Base-by-base conservation (phyloP, 495 filamentous ascomycete species). In the Evernia prunastri region DNA sequence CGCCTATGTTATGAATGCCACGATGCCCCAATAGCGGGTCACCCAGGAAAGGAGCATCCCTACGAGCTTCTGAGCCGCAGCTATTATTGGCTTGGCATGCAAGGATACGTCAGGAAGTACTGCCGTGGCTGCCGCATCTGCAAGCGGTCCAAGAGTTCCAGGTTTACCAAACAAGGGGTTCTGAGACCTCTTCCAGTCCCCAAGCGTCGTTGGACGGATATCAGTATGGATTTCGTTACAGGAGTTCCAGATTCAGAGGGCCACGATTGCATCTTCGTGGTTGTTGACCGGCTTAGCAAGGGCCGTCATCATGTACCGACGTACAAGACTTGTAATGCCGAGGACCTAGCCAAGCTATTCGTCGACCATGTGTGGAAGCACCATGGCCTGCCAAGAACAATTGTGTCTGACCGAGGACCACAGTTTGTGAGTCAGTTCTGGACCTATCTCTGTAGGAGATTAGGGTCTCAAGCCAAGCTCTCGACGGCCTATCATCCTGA, bases 151-250 rank as follows among this genome's bases (percentile, higher is more conserved):
- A 58, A 58, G 56, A 35, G 11, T 17, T 36, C 56, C 17, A 58
- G 56, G 29, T 13, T 18, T 18, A 23, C 56, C 15, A 36, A 58
- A 13, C 27, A 35, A 35, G 72, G 71, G n/a, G 25, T 70, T 1
- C 56, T 76, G 1, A 31, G 51, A 7, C 67, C 67, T 0, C 42
- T 74, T 3, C 59, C 60, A 4, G 59, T 71, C 0, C 69, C 67
- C 0, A 1, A 70, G 18, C 13, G 43, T 4, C 60, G 51, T 3
- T 75, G 66, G 71, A 9, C 63, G 45, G 49, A 73, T 47, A 42
- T 76, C 18, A 67, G 33, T 0, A 72, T 74, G 49, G 67, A 76
- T 45, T 73, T 76, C 37, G 63, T 74, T 23, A 69, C 63, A 4
- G 58, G 59, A 15, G 45, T 68, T 23, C 67, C 63, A 9, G 20